Base-by-base conservation (phyloP, 2,329 filamentous ascomycete genomes). In the Penicillium paneum region DNA sequence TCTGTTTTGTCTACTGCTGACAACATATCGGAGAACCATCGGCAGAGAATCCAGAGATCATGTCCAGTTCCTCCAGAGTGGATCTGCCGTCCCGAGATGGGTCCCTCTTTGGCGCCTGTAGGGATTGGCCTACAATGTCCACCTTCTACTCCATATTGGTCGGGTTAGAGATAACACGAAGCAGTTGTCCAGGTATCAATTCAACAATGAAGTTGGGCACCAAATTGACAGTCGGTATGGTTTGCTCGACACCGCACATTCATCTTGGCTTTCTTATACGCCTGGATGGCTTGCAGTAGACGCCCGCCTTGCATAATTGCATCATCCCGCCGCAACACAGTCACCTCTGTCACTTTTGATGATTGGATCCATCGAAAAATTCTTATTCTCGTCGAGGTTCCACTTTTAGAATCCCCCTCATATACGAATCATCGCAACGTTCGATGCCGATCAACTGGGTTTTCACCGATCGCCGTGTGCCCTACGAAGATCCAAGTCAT, bases 291-390 rank as follows among this genome's bases (percentile, higher is more conserved):
- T 58, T 62, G 61, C 59, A 58, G 59, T 49, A 59, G 46, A 50
- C 36, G 38, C 38, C 49, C 52, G 46, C 54, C 54, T 59, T 63
- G 57, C 61, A 59, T 49, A 36, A 61, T 63, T 61, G 59, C 59
- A 63, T 61, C 58, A 62, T 63, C 54, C 59, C 57, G 43, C 36
- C 12, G 51, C 35, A 41, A 32, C 15, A 48, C 21, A 35, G 35
- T 49, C 43, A 41, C 31, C 28, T 44, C 34, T 42, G 26, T 42
- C 50, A 46, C 15, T 44, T 49, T 46, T 26, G 21, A n/a, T 60
- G 40, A 52, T 61, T 56, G 42, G 52, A 54, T 32, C 52, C 34
- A 28, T 48, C 35, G 35, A 36, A 49, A 19, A 42, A 49, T 45
- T 41, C 38, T 55, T 54, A 51, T 39, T 41, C 50, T 41, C 10